Conservation (phyloP, 225 moss, liverwort and hornwort genomes). For the Sphagnum contortum region DNA sequence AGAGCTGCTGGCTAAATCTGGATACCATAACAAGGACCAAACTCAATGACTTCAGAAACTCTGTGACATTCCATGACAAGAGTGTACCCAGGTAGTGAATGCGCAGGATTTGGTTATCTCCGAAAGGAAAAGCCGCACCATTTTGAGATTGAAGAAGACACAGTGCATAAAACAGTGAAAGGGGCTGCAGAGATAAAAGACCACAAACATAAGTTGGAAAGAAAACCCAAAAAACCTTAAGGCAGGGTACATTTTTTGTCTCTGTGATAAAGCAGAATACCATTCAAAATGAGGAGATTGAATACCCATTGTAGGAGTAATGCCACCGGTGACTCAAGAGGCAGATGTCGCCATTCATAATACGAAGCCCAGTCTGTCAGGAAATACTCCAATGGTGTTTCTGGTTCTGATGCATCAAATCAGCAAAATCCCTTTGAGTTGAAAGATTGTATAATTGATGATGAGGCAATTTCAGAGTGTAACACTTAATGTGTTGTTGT, state of each 20-base stretch:
- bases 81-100: conserved; percentile 63
- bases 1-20: no score
- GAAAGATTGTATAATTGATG: no score
- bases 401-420: conserved; percentile 19
- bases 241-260: no score
- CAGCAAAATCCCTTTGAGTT: background rate
- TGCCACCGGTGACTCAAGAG: conserved; percentile 74
- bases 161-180: conserved; percentile 62
- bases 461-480: no score
- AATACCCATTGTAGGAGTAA: conserved; percentile 68
- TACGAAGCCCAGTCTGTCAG: conserved; percentile 54
- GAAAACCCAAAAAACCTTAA: no score
- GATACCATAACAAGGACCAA: no score
- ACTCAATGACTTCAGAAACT: no score
- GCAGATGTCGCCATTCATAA: conserved; percentile 62
- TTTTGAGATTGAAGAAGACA: conserved; percentile 17
- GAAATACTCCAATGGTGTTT: background rate
- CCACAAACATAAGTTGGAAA: no score
- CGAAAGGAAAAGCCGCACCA: conserved; percentile 2
- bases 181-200: conserved; percentile 32
- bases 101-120: conserved; percentile 11
- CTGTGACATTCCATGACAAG: no score
- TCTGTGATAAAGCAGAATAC: no score
- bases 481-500: no score
- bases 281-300: no score